phyloP scores from a whole-genome alignment of 805 yeast genomes.

The Schwanniomyces polymorphus region DNA sequence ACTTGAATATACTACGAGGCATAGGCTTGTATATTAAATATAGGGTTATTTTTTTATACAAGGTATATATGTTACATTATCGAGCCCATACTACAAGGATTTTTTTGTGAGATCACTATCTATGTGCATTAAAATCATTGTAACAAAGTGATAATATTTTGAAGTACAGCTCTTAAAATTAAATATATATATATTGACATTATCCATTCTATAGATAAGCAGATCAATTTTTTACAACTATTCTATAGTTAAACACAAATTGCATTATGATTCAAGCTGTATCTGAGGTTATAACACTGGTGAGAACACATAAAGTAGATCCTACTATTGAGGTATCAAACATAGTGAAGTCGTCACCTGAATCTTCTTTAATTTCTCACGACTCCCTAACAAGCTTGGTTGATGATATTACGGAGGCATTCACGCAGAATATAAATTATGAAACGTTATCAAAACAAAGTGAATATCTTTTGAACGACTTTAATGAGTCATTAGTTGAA shows the following conservation, averaged over 20 bases:
- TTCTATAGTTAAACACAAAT: neutral
- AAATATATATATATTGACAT: neutral
- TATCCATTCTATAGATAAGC: neutral
- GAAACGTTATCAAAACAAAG: constrained; percentile 14
- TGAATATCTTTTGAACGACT: constrained; percentile 18
- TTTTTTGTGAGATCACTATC: neutral
- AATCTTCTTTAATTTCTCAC: constrained; percentile 1
- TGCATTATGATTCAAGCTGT: neutral
- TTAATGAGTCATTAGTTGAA: constrained; percentile 26
- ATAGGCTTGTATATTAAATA: neutral
- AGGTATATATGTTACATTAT: neutral
- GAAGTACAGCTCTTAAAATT: neutral
- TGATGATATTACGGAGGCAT: neutral
- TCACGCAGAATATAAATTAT: constrained; percentile 3
- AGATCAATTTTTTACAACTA: neutral
- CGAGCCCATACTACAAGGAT: neutral
- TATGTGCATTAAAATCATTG: neutral
- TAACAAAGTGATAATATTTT: neutral
- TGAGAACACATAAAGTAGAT: neutral
- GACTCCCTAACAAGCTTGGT: neutral
- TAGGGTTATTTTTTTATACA: neutral
- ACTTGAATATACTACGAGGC: neutral
- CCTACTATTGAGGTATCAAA: neutral
- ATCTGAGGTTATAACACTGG: neutral
- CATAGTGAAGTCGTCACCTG: neutral